Evolutionary conservation across 2,329 filamentous ascomycete species (phyloP).

Genomic region (Niveomyces coronatus): DNA sequence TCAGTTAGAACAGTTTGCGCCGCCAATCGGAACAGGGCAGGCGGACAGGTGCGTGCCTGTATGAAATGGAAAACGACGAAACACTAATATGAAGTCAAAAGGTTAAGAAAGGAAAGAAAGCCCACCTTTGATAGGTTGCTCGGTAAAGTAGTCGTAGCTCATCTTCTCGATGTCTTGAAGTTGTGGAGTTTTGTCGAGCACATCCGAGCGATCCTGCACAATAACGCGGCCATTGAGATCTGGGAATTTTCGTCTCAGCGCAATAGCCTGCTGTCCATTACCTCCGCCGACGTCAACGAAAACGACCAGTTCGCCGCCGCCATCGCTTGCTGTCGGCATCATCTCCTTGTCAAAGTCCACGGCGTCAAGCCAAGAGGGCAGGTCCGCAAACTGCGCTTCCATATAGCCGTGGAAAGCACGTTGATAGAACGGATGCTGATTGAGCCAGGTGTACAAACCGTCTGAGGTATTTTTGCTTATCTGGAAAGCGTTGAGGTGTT

Average conservation of each 20-base stretch:
- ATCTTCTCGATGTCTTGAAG: constrained; percentile 16
- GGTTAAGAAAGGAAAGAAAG: too few species aligned
- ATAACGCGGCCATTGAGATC: constrained; percentile 10
- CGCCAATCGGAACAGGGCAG: too few species aligned
- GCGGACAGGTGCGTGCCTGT: too few species aligned
- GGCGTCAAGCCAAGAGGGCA: constrained; percentile 16
- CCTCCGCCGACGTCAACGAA: constrained; percentile 15
- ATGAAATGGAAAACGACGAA: too few species aligned
- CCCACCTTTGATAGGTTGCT: constrained; percentile 19
- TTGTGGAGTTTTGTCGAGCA: constrained; percentile 13
- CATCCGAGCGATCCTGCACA: constrained; percentile 15
- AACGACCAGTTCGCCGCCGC: constrained; percentile 1
- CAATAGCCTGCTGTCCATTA: constrained; percentile 14
- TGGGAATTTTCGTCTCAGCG: constrained; percentile 10
- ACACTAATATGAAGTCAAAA: too few species aligned
- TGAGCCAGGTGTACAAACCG: constrained; percentile 14
- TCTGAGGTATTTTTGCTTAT: constrained; percentile 10
- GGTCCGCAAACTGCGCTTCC: constrained; percentile 15
- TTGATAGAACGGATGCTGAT: constrained; percentile 13
- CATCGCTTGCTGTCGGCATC: neutral
- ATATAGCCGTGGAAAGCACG: constrained; percentile 18
- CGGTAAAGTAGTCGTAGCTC: constrained; percentile 14
- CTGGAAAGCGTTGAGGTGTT: constrained; percentile 13
- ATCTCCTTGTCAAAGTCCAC: constrained; percentile 15
- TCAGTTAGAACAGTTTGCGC: neutral